Conservation (phyloP, 371 early-diverging fungal species). For the Syncephalastrum racemosum region DNA sequence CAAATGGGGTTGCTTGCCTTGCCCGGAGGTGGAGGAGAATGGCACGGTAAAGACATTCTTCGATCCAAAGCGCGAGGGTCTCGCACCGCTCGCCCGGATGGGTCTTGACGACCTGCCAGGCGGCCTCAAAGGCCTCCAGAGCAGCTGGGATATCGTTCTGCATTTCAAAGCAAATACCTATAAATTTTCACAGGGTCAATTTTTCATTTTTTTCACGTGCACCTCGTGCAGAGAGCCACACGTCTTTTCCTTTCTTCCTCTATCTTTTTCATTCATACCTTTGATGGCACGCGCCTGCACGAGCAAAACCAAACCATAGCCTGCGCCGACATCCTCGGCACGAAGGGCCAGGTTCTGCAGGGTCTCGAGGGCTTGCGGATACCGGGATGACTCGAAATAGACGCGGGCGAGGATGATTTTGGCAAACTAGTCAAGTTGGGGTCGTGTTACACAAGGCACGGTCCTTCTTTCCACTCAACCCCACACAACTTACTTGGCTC, state of each 20-base stretch:
- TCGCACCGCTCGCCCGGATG: slow-evolving; percentile 49
- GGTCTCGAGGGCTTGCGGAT: slow-evolving; percentile 34
- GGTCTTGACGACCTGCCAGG: slow-evolving; percentile 38
- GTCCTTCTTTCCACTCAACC: too few relatives aligned
- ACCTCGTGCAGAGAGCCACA: not conserved
- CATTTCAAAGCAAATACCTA: slow-evolving; percentile 54
- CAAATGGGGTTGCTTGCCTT: too few relatives aligned
- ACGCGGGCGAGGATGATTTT: slow-evolving; percentile 43
- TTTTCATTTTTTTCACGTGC: slow-evolving; percentile 1
- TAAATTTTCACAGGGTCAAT: slow-evolving; percentile 4
- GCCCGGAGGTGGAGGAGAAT: slow-evolving; percentile 52
- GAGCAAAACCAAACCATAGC: slow-evolving; percentile 58
- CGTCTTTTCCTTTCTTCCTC: not conserved
- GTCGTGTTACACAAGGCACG: too few relatives aligned
- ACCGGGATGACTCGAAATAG: slow-evolving; percentile 33
- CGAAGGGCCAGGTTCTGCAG: slow-evolving; percentile 31
- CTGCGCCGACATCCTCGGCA: slow-evolving; percentile 36
- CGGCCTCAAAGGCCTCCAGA: slow-evolving; percentile 52
- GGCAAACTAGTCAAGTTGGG: too few relatives aligned
- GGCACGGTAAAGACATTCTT: slow-evolving; percentile 67
- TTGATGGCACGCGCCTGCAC: slow-evolving; percentile 54
- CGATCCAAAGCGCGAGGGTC: slow-evolving; percentile 63
- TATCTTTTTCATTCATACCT: slow-evolving; percentile 23
- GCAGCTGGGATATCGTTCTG: slow-evolving; percentile 44
- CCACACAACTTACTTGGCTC: slow-evolving; percentile 6